Base-by-base conservation (phyloP, 2,329 filamentous ascomycete species). In the Trichophyton mentagrophytes region DNA sequence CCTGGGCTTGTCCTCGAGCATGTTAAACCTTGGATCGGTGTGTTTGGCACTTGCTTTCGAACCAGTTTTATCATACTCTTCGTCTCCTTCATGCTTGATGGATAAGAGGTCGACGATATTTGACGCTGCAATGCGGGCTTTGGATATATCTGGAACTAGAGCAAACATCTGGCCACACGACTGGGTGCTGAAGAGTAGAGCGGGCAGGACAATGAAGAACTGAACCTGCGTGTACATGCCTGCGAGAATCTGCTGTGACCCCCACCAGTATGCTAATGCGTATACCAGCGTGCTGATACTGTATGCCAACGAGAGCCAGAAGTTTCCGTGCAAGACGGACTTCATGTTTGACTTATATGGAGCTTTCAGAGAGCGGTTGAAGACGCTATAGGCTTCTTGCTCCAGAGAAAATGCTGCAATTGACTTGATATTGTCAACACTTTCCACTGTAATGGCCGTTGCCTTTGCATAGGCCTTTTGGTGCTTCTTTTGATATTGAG, bases 201-300 rank as follows among this genome's bases (percentile, higher is more conserved):
- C 78, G 1, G 85, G 78, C 13, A 88, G 76, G 7, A 89, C 83
- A 65, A 87, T 85, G 71, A 89, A 85, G 73, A 88, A 89, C 56
- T 80, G 69, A 38, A 85, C 78, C 27, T 82, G 80, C 60, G 80
- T 80, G 64, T 85, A 85, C 59, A 80, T 71, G 3, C 85, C 85
- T 53, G 79, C 76, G 44, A 82, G 79, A 62, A 89, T 86, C 64
- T 83, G 81, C 65, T 80, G 83, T 0, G 85, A 80, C 1, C 86
- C 86, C 85, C 85, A 89, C 84, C 85, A 89, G 72, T 88, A 89
- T 0, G 85, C 83, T 60, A 89, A 80, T 0, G 85, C 83, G 67
- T 88, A 87, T 40, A 88, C 81, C 57, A 87, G 76, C 67, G 83
- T 85, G 25, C 82, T 79, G 30, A 69, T 62, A n/a, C 67, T 66